A percentile compares a stretch with the other conserved stretches of the same genome.
These are phyloP conservation scores for Suillus hirtellus DNA, from an alignment of 768 basidiomycete species.

Conservation along the genomic window DNA sequence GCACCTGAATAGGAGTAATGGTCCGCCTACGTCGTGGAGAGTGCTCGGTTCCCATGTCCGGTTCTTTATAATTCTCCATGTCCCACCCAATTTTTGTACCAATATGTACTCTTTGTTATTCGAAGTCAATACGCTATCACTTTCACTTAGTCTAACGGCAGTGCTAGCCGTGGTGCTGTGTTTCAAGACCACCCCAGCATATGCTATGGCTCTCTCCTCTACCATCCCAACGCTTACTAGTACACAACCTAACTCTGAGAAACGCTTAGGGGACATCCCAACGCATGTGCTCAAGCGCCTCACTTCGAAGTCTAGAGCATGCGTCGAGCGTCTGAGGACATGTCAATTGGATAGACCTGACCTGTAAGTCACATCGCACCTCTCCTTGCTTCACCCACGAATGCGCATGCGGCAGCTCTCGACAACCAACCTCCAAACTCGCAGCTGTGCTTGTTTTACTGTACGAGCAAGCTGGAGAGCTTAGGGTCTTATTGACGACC, in stretches of 20 bases:
- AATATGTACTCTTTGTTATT: neutral
- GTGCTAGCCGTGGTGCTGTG: neutral
- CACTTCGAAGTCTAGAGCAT: slow-evolving; percentile 19
- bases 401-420: slow-evolving; percentile 26
- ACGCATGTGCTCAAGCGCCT: neutral
- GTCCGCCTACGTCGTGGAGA: neutral
- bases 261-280: neutral
- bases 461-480: slow-evolving; percentile 64
- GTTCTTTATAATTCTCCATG: neutral
- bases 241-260: neutral
- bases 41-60: neutral
- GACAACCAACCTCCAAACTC: slow-evolving; percentile 43
- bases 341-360: slow-evolving; percentile 40
- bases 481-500: slow-evolving; percentile 84
- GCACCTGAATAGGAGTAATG: neutral
- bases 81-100: neutral
- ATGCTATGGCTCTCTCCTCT: slow-evolving; percentile 6
- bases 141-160: neutral
- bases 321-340: slow-evolving; percentile 42
- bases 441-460: slow-evolving; percentile 81
- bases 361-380: slow-evolving; percentile 46
- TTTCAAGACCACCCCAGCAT: neutral
- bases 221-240: neutral
- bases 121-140: neutral
- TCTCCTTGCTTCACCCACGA: slow-evolving; percentile 1